A percentile compares a stretch with the other conserved stretches of the same genome.
phyloP scores from a whole-genome alignment of 768 basidiomycete genomes.

The Phaffia australis region DNA sequence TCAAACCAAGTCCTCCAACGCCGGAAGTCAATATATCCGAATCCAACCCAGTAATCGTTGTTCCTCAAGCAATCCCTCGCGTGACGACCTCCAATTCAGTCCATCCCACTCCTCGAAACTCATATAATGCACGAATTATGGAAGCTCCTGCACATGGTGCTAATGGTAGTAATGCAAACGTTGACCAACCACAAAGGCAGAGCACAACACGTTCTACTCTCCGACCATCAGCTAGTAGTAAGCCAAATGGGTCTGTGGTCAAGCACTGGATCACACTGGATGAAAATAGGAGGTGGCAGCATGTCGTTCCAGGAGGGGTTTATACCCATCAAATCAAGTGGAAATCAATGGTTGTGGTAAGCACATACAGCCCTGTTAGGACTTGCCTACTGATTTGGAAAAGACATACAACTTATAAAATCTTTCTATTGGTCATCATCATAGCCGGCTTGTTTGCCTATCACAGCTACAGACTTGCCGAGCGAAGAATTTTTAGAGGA shows the following conservation, averaged over 20 bases:
- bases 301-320: slow-evolving; percentile 15
- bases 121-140: slow-evolving; percentile 5
- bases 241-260: neutral
- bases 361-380: neutral
- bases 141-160: slow-evolving; percentile 8
- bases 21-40: too few relatives aligned
- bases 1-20: too few relatives aligned
- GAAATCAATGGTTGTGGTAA: slow-evolving; percentile 19
- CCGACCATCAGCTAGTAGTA: neutral
- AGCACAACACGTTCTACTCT: slow-evolving; percentile 9
- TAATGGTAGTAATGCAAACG: neutral
- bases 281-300: slow-evolving; percentile 21
- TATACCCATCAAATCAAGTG: slow-evolving; percentile 20
- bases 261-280: slow-evolving; percentile 5
- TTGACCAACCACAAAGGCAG: neutral
- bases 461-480: slow-evolving; percentile 23
- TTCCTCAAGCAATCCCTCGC: too few relatives aligned
- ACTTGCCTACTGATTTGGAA: too few relatives aligned
- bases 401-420: neutral
- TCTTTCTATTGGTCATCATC: neutral
- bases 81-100: neutral
- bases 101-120: slow-evolving; percentile 3
- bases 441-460: slow-evolving; percentile 22
- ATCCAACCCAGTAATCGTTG: too few relatives aligned
- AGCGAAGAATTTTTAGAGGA: too few relatives aligned